A percentile compares a stretch with the other conserved stretches of the same genome.
Conservation (phyloP, 164 flowering plant species). For the Stephania japonica region DNA sequence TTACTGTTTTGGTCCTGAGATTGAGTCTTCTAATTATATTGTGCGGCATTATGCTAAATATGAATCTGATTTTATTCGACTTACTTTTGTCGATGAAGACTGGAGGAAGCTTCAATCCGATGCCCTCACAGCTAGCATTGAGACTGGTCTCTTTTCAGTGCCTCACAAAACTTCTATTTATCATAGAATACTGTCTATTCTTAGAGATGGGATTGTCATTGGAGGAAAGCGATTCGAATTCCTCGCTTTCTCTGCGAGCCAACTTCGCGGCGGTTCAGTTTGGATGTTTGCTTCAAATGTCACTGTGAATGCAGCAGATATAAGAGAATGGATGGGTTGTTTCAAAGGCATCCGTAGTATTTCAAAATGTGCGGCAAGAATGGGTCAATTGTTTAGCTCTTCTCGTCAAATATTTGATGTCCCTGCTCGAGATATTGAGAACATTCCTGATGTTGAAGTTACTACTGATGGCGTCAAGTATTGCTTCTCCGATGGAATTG, state of each 20-base stretch:
- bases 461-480: conserved; percentile 52
- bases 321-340: conserved; percentile 95
- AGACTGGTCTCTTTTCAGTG: conserved; percentile 49
- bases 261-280: conserved; percentile 77
- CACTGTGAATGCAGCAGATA: conserved; percentile 50
- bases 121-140: conserved; percentile 47
- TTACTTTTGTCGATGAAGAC: conserved; percentile 96
- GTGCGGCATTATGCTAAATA: conserved; percentile 60
- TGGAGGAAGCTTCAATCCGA: conserved; percentile 63
- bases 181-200: conserved; percentile 57
- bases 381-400: conserved; percentile 95
- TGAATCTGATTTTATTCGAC: conserved; percentile 82
- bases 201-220: conserved; percentile 65
- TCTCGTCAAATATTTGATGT: conserved; percentile 61
- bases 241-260: conserved; percentile 97
- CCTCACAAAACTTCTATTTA: conserved; percentile 62
- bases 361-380: conserved; percentile 95
- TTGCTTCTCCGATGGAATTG: conserved; percentile 98
- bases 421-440: conserved; percentile 50
- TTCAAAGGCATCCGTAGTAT: conserved; percentile 68
- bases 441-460: conserved; percentile 76
- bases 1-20: conserved; percentile 88
- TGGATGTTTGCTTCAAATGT: conserved; percentile 99
- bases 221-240: conserved; percentile 76
- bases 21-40: conserved; percentile 77